A percentile compares a stretch with the other conserved stretches of the same genome.
These are phyloP conservation scores for Berberis vulgaris DNA, from an alignment of 164 flowering plant genomes.

Conservation along the genomic window DNA sequence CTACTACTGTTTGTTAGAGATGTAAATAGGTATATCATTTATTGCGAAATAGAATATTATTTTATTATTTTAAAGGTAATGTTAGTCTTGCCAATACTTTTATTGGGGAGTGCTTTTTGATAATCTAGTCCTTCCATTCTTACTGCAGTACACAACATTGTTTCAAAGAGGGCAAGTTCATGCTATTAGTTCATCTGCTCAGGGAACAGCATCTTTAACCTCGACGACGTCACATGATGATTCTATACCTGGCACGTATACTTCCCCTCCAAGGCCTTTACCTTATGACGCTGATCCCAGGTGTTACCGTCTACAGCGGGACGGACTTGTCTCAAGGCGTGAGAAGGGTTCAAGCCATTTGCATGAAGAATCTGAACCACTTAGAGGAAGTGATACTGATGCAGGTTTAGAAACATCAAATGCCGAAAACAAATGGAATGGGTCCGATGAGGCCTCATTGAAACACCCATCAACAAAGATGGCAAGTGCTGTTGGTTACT, in stretches of 20 bases:
- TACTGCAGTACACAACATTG: slow-evolving; percentile 50
- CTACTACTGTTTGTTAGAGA: too few species aligned
- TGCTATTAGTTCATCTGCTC: slow-evolving; percentile 53
- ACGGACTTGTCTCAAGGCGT: slow-evolving; percentile 60
- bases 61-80: too few species aligned
- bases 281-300: slow-evolving; percentile 65
- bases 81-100: background rate
- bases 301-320: slow-evolving; percentile 51
- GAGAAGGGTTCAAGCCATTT: slow-evolving; percentile 90
- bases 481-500: slow-evolving; percentile 29
- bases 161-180: slow-evolving; percentile 60
- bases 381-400: slow-evolving; percentile 42
- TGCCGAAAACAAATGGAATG: slow-evolving; percentile 53
- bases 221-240: slow-evolving; percentile 49
- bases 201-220: slow-evolving; percentile 49
- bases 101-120: background rate
- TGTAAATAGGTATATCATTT: too few species aligned
- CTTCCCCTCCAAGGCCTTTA: slow-evolving; percentile 54
- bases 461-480: slow-evolving; percentile 39
- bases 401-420: slow-evolving; percentile 33
- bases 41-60: too few species aligned
- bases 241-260: slow-evolving; percentile 61
- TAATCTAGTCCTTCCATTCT: background rate
- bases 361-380: slow-evolving; percentile 75
- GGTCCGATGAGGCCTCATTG: slow-evolving; percentile 41